Base-by-base conservation (phyloP, 108 stramenopile species). In the Nitzschia inconspicua region DNA sequence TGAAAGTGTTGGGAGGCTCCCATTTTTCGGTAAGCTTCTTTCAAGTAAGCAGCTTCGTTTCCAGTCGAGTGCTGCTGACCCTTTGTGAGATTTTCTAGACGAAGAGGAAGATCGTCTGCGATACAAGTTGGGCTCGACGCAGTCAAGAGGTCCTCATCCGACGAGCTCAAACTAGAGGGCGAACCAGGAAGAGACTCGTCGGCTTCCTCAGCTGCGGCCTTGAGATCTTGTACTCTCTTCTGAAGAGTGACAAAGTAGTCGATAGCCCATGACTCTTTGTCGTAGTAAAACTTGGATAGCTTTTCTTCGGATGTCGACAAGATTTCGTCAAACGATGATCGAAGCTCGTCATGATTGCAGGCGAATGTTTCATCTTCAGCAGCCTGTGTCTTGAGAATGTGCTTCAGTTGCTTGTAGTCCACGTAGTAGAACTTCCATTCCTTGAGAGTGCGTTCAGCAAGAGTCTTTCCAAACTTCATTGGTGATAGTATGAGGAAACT, bases 351-450 rank as follows among this genome's bases (percentile, higher is more conserved):
- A n/a, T n/a, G n/a, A n/a, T n/a, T n/a, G n/a, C n/a, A 4, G 47
- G 40, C 50, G 39, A 65, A 66, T n/a, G 70, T 66, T 22, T 80
- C 66, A 44, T 65, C 62, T 46, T 60, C 57, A 26, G 28, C 41
- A 14, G 39, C 22, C 9, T 24, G 35, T n/a, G 22, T 48, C 26
- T 67, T 72, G 51, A 80, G 11, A 24, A 60, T 40, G 37, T 73
- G 57, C 55, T 80, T 80, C 53, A 80, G 37, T 0, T 64, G 62
- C 59, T 80, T 76, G 75, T 80, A 80, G 51, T 80, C 79, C 4
- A 80, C 79, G 53, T 70, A 49, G 49, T 76, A 80, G 35, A 75
- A 73, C 3, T 66, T 64, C 79, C 79, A 80, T 62, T 75, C 79
- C 51, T 79, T 72, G 34, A 76, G 50, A 37, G 64, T 80, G 27